These are phyloP conservation scores for Zoysia pacifica DNA, from an alignment of 176 grass and related monocot genomes.

Conservation along the genomic window DNA sequence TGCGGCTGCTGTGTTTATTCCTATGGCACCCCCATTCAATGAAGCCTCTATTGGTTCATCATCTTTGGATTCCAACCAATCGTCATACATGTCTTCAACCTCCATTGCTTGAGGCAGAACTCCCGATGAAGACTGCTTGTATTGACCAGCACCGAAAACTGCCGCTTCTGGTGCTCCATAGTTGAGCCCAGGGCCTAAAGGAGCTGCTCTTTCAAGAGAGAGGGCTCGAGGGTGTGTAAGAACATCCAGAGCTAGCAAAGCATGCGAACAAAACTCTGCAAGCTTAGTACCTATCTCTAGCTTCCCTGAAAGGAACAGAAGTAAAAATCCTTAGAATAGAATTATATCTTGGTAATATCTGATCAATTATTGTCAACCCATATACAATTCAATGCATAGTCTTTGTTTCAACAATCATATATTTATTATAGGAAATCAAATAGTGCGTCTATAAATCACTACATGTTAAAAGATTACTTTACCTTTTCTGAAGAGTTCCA, in stretches of 20 bases:
- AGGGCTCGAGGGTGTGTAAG: constrained; percentile 81
- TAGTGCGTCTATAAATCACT: background rate
- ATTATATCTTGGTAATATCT: background rate
- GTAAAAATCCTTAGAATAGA: constrained; percentile 18
- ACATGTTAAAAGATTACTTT: constrained; percentile 29
- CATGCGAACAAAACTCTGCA: constrained; percentile 62
- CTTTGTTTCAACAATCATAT: constrained; percentile 11
- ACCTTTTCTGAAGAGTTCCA: constrained; percentile 83
- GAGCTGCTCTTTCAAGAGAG: constrained; percentile 45
- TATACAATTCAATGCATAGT: constrained; percentile 19
- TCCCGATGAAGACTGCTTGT: constrained; percentile 24
- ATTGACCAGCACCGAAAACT: constrained; percentile 27
- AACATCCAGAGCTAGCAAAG: constrained; percentile 76
- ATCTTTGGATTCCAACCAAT: constrained; percentile 54
- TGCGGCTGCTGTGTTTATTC: constrained; percentile 8
- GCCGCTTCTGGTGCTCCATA: constrained; percentile 15
- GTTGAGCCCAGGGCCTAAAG: constrained; percentile 34
- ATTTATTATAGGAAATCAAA: constrained; percentile 12
- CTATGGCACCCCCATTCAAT: constrained; percentile 20
- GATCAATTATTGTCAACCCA: background rate
- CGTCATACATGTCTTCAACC: constrained; percentile 52
- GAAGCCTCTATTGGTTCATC: constrained; percentile 37
- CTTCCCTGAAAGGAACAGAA: constrained; percentile 70
- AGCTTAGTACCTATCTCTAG: constrained; percentile 62
- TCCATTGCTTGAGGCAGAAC: constrained; percentile 29